These are phyloP conservation scores for Posidonia australis DNA, from an alignment of 106 monocot genomes.

Conservation along the genomic window DNA sequence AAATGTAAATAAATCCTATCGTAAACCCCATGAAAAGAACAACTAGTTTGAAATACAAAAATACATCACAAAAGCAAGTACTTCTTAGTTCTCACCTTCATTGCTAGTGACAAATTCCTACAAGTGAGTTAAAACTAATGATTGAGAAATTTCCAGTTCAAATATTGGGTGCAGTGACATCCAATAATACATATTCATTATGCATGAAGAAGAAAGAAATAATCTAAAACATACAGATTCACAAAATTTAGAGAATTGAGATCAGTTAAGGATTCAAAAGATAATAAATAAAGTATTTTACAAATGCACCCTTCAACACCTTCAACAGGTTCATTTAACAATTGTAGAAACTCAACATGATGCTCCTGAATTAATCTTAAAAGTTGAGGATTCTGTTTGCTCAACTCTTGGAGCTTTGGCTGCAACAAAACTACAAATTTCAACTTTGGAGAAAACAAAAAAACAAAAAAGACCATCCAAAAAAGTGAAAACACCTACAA, in stretches of 20 bases:
- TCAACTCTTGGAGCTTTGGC: conserved; percentile 95
- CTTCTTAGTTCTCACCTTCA: no score
- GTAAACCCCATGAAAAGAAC: no score
- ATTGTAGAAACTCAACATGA: conserved; percentile 86
- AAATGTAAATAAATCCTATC: no score
- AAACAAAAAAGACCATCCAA: neutral
- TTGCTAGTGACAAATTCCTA: no score
- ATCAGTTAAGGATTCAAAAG: neutral
- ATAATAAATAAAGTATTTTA: neutral
- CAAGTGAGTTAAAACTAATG: no score
- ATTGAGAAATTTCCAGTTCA: no score
- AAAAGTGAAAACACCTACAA: conserved; percentile 50
- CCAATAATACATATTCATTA: no score
- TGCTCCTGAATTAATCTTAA: conserved; percentile 89
- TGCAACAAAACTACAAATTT: conserved; percentile 17
- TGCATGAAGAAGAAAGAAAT: no score
- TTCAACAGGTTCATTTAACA: conserved; percentile 66
- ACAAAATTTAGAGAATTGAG: neutral
- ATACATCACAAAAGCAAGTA: no score
- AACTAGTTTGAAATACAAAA: no score
- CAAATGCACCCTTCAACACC: conserved; percentile 40
- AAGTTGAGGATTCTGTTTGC: conserved; percentile 87
- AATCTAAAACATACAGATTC: no score
- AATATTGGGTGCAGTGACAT: no score
- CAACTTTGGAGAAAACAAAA: neutral